Conservation (phyloP, 192 early-diverging fungal species). For the Backusella mclennaniae region DNA sequence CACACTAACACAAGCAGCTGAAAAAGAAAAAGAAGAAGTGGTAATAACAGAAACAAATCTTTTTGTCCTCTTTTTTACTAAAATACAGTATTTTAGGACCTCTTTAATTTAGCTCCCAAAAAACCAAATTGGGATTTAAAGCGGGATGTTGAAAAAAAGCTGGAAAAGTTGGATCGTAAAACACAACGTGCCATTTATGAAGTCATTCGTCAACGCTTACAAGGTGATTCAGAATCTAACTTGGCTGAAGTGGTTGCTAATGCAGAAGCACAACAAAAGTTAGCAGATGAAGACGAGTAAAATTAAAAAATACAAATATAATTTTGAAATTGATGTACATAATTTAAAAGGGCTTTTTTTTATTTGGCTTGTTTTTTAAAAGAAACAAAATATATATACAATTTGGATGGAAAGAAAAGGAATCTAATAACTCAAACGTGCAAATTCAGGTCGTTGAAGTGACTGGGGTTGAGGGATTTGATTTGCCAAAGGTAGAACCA, state of each 20-base stretch:
- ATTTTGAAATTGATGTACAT: neutral
- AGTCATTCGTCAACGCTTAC: slow-evolving; percentile 59
- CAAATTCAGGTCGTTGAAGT: neutral
- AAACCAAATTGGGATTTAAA: slow-evolving; percentile 92
- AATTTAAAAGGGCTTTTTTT: neutral
- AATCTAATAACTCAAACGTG: neutral
- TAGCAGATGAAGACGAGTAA: slow-evolving; percentile 19
- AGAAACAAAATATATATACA: neutral
- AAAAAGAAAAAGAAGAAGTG: slow-evolving; percentile 58
- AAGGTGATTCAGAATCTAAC: slow-evolving; percentile 26
- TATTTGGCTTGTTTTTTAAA: neutral
- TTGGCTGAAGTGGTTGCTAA: slow-evolving; percentile 40
- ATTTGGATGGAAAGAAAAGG: neutral
- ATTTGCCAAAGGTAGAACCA: neutral
- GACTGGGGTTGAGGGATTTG: neutral
- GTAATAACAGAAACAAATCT: slow-evolving; percentile 26
- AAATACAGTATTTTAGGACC: slow-evolving; percentile 52
- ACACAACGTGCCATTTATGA: slow-evolving; percentile 75
- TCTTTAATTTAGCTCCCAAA: slow-evolving; percentile 79
- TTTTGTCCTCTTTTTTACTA: neutral
- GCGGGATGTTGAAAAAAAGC: slow-evolving; percentile 77
- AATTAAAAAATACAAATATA: neutral
- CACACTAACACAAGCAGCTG: slow-evolving; percentile 52
- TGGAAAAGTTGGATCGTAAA: slow-evolving; percentile 67
- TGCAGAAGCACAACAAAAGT: slow-evolving; percentile 31